Evolutionary conservation across 1,139 yeast species (phyloP).

Genomic region (Kazachstania sp.): DNA sequence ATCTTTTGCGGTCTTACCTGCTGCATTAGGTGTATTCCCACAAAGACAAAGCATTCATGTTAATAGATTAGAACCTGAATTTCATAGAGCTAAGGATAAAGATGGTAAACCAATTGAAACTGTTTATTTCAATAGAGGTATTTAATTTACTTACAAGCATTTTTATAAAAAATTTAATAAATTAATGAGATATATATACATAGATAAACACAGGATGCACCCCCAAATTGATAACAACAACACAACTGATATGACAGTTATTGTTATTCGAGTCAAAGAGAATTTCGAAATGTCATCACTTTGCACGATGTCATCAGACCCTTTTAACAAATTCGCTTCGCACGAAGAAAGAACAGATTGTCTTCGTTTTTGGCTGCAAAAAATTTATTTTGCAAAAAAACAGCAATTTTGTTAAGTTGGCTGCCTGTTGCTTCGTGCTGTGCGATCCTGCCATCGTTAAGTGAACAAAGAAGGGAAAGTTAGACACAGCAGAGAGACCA

Average conservation of each 20-base stretch:
- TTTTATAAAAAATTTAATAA: slow-evolving; percentile 13
- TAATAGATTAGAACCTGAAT: slow-evolving; percentile 50
- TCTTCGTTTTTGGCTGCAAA: background rate
- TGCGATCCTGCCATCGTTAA: background rate
- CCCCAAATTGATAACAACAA: no score
- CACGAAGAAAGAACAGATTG: no score
- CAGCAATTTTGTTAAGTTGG: background rate
- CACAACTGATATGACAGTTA: no score
- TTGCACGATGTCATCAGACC: background rate
- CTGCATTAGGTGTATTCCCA: slow-evolving; percentile 93
- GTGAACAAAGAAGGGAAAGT: background rate
- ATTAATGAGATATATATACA: no score
- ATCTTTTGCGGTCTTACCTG: slow-evolving; percentile 80
- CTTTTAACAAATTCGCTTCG: background rate
- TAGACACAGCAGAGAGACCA: background rate
- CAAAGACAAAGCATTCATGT: slow-evolving; percentile 64
- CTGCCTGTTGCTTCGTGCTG: background rate
- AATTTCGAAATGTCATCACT: background rate
- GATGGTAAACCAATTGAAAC: slow-evolving; percentile 50
- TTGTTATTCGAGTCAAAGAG: background rate
- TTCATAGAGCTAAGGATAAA: slow-evolving; percentile 52
- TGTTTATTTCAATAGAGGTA: slow-evolving; percentile 89
- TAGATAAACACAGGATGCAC: no score
- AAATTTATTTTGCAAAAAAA: background rate
- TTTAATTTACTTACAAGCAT: slow-evolving; percentile 33